Evolutionary conservation across 2,329 filamentous ascomycete species (phyloP), one percentile per base, ranked within the genome.

Genomic region (Karstenula rhodostoma): DNA sequence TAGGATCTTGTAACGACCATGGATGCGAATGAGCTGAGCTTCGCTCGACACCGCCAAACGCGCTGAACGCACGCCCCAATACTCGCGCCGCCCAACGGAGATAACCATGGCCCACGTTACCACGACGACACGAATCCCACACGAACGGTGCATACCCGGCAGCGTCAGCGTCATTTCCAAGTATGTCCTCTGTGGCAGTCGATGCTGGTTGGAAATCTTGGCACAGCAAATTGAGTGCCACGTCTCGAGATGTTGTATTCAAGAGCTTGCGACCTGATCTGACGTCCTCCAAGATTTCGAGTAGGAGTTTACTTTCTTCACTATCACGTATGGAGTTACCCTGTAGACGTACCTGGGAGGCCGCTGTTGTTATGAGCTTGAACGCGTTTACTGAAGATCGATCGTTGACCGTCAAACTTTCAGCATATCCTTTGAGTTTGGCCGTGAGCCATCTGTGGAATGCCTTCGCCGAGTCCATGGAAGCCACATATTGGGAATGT

Each of bases 71-170:
- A 73, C 93, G 87, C 8, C 96, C 95, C 47, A 98, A 83, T 2
- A 94, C 90, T 63, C 90, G 86, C 3, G 92, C 94, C 47, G 92
- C 91, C 96, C 96, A 99, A 0, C 91, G 81, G 0, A 93, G 81
- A 73, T 95, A 97, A 17, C 87, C 85, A 27, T 86, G 80, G 58
- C 88, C 90, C 17, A 90, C 82, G 1, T 85, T 80, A 40, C 85
- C 81, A n/a, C 86, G 83, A 59, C 86, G 84, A 67, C 93, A 91
- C 44, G 91, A 93, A 72, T 89, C 89, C 89, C 90, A 95, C 0
- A 97, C 84, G 19, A 88, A 86, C 13, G 88, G 81, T 2, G 88
- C 86, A 71, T 89, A 87, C 1, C 79, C 76, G 13, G 86, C 76
- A 12, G 92, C 89, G 46, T 87, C 83, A 17, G 83, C 73, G 72